Base-by-base conservation (phyloP, 2,329 filamentous ascomycete genomes). In the Calonectria naviculata region DNA sequence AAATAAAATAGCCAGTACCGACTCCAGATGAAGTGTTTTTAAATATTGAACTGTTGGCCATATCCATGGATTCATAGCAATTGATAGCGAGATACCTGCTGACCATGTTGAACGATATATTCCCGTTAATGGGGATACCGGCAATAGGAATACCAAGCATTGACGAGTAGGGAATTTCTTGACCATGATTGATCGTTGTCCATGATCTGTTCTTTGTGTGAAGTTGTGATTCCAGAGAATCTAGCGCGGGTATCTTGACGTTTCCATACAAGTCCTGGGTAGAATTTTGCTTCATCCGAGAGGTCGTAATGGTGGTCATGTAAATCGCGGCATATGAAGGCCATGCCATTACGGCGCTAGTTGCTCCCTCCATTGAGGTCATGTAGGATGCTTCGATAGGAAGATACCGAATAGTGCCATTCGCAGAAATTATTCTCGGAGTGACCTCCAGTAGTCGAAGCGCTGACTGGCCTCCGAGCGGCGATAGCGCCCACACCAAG, bases 391-490 rank as follows among this genome's bases (percentile, higher is more conserved):
- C 38, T 12, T 15, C 58, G 7, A 47, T 64, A 15, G 61, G 61
- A 5, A 64, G 61, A 15, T 64, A 49, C 28, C 42, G 42, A 15
- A 64, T 15, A 36, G 61, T 38, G 31, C 29, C 5, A 26, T 49
- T 17, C 4, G 44, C 7, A 34, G 61, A 49, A 28, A 28, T 19
- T 19, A 26, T 24, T n/a, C 36, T 46, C 2, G 64, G 64, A 15
- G 26, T 42, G 21, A 60, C n/a, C 10, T 67, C 13, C 0, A 58
- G 52, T 24, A 67, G 64, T 19, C 64, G 64, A 19, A 67, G 64
- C 1, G 49, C 64, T 24, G 52, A 58, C 28, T 67, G 64, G 26
- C 64, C 64, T 29, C 64, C 64, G 21, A 67, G 41, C 31, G 64
- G 64, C 8, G 52, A 67, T 19, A 67, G 64, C 2, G 36, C 64